Evolutionary conservation across 805 yeast species (phyloP).

Genomic region (Phaffomyces thermotolerans): DNA sequence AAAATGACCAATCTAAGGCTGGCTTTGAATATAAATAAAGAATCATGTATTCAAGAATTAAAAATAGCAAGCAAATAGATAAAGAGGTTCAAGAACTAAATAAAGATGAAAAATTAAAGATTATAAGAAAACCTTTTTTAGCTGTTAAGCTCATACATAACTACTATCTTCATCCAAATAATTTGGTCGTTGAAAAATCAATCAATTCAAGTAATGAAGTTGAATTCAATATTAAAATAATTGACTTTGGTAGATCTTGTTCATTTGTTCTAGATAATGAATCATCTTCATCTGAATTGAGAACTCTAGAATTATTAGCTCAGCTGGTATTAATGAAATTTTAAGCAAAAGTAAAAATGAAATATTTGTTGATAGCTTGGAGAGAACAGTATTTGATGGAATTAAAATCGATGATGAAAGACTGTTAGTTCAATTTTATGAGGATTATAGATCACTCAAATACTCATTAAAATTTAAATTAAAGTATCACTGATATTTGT

Average conservation of each 20-base stretch:
- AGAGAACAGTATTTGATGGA: neutral
- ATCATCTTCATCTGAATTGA: neutral
- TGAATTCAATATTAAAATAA: neutral
- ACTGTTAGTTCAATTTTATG: neutral
- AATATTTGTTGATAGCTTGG: neutral
- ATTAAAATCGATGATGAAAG: neutral
- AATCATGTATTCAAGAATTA: neutral
- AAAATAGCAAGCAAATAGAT: neutral
- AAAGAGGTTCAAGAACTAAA: neutral
- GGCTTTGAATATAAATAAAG: too few relatives aligned
- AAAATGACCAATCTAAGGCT: neutral
- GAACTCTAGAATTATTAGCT: neutral
- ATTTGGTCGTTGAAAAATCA: neutral
- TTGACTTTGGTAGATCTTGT: neutral
- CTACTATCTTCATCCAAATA: neutral
- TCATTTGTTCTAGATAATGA: neutral
- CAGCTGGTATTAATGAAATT: neutral
- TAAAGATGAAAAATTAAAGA: neutral
- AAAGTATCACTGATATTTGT: neutral
- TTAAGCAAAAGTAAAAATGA: neutral
- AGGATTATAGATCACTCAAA: neutral
- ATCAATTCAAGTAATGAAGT: neutral
- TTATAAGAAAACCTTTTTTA: neutral
- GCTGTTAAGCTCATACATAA: neutral
- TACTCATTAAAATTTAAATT: neutral